Percentiles rank a stretch among this genome's conserved stretches.
phyloP scores from a whole-genome alignment of 306 rosid genomes.

The Acmispon strigosus region DNA sequence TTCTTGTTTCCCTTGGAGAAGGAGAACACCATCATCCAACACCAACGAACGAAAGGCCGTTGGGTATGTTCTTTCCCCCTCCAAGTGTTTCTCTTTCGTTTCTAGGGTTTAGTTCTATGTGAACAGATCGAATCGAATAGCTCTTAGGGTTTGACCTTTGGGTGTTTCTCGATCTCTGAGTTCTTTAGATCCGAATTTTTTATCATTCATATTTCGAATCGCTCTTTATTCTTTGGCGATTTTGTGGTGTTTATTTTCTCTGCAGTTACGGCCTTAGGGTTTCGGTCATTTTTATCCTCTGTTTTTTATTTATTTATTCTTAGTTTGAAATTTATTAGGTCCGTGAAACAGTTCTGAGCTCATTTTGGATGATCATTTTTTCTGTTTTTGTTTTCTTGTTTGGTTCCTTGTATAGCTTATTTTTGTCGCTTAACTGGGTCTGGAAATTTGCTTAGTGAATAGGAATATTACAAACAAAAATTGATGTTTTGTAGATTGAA shows the following conservation, averaged over 20 bases:
- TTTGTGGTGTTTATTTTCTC: background rate
- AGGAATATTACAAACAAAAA: background rate
- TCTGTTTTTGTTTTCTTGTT: background rate
- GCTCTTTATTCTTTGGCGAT: background rate
- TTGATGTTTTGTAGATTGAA: background rate
- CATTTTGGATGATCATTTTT: background rate
- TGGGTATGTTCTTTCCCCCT: conserved; percentile 13
- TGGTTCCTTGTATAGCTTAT: background rate
- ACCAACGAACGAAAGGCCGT: background rate
- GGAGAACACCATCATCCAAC: background rate
- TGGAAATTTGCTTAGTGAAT: background rate
- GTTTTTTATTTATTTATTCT: background rate
- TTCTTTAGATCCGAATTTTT: background rate
- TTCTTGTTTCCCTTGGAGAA: conserved; percentile 1
- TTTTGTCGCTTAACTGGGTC: background rate
- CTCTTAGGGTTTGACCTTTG: background rate
- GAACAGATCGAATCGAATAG: too few species aligned
- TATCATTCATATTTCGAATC: background rate
- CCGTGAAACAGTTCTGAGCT: background rate
- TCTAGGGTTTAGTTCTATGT: background rate
- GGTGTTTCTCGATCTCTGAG: background rate
- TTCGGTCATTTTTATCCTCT: background rate
- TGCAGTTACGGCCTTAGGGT: background rate
- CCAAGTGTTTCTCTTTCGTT: background rate
- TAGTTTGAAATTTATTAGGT: background rate